Conservation (phyloP, 2,329 filamentous ascomycete genomes). For the Knufia fluminis region DNA sequence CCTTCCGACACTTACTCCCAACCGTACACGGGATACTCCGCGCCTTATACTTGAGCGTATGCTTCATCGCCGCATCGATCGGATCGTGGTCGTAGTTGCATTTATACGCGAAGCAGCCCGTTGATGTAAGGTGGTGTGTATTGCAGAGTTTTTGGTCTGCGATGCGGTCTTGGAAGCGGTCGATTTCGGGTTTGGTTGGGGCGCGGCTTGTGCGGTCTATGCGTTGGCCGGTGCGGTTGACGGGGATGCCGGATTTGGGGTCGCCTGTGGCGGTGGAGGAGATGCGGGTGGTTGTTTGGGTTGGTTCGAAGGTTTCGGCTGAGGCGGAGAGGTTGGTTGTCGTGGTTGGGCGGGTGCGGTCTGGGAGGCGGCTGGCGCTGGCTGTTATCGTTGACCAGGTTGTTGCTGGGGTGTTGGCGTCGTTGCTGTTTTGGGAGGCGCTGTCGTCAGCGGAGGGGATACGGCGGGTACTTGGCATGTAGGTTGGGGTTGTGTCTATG, state of each 20-base stretch:
- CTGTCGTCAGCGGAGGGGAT: background rate
- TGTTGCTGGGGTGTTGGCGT: slow-evolving; percentile 5
- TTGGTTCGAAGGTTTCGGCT: slow-evolving; percentile 10
- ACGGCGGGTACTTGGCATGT: background rate
- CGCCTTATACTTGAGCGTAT: slow-evolving; percentile 38
- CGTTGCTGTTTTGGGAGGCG: slow-evolving; percentile 4
- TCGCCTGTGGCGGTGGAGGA: slow-evolving; percentile 25
- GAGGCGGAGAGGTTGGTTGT: slow-evolving; percentile 3
- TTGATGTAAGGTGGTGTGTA: slow-evolving; percentile 36
- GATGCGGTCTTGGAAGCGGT: slow-evolving; percentile 32
- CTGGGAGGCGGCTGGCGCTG: slow-evolving; percentile 5
- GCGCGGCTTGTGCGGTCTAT: slow-evolving; percentile 36
- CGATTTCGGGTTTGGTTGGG: slow-evolving; percentile 31
- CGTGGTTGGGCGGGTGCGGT: background rate
- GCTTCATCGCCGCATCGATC: slow-evolving; percentile 31
- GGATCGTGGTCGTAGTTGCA: slow-evolving; percentile 41
- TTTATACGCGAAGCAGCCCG: slow-evolving; percentile 18
- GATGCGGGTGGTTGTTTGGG: slow-evolving; percentile 10
- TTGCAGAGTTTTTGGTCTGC: slow-evolving; percentile 41
- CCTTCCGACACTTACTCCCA: slow-evolving; percentile 34
- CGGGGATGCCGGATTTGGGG: slow-evolving; percentile 28
- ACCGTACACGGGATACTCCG: slow-evolving; percentile 35
- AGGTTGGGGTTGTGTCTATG: background rate
- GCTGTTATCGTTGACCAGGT: slow-evolving; percentile 10
- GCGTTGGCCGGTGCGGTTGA: slow-evolving; percentile 41